Base-by-base conservation (phyloP, 2,329 filamentous ascomycete species). In the Tolypocladium cylindrosporum region DNA sequence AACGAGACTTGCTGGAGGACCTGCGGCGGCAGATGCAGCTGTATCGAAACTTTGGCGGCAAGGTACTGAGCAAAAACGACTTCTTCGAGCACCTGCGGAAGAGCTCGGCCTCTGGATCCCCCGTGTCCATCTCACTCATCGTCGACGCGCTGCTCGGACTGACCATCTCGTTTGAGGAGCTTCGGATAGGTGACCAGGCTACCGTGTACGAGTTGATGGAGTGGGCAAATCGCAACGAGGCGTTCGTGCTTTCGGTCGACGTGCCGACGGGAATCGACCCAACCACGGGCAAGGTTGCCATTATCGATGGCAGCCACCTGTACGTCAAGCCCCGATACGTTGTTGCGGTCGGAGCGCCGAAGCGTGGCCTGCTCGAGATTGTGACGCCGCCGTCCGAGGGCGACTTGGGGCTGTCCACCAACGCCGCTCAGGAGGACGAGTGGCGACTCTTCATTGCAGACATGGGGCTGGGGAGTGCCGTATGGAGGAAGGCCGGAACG, bases 201-300 rank as follows among this genome's bases (percentile, higher is more conserved):
- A 88, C 88, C 0, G 90, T 91, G 0, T 92, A 95, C 67, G 89
- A 95, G 68, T 83, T 97, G 67, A 94, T 97, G 67, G 88, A 91
- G 61, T 97, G 92, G 91, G 88, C 91, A 3, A 97, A 97, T 69
- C 87, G 91, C 62, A 90, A 87, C 68, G 89, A 91, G 62, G 86
- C 91, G 0, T 86, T 87, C 59, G 87, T 94, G 3, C 76, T 99
- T 24, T 89, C 91, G 0, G 84, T 99, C n/a, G 93, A 96, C 69
- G 85, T 95, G 7, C 94, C 94, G 0, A 93, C 90, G 0, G 94
- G 94, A 6, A 85, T 96, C 55, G 91, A 93, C 62, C 90, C 90
- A 3, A 85, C 86, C 0, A 87, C 85, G 43, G 91, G 91, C 66
- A 82, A 81, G 68, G 79, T 83, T 19, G 81, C 79, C 58, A 75